Base-by-base conservation (phyloP, 176 grass and related monocot genomes). In the Oropetium thomaeum region DNA sequence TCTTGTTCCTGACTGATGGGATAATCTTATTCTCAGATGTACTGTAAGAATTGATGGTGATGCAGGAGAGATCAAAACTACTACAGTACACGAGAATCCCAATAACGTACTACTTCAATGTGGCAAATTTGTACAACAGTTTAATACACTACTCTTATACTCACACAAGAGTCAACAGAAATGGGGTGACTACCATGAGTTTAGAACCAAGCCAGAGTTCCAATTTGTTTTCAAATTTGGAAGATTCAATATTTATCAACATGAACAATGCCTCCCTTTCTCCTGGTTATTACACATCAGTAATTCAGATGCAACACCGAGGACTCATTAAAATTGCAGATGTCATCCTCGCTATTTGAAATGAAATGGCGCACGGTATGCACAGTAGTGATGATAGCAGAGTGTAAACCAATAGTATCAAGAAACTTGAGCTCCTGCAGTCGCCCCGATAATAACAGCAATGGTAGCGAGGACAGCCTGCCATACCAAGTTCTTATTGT, bases 61-160 rank as follows among this genome's bases (percentile, higher is more conserved):
- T 5, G 42, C 77, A 97, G 90, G 93, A 93, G 71, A 40, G 82
- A 97, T 90, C 83, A 85, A 5, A 90, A 86, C 44, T 93, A 97
- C n/a, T n/a, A n/a, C n/a, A n/a, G n/a, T n/a, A n/a, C 82, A 86
- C 37, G 72, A 88, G 93, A 37, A 93, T 97, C 65, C 90, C 87
- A 13, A 69, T 93, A 40, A 86, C 93, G 4, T 97, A 90, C 81
- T 97, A 38, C 30, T 44, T 44, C 16, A 14, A 44, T 16, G 40
- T 42, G 8, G 40, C 4, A 42, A 42, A 7, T 42, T 2, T 44
- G 42, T 16, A 44, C 42, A 44, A 16, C 42, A 44, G 13, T 44
- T 16, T 44, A 16, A 44, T 16, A 44, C 42, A 44, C 13, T 44
- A 44, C 42, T 44, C 6, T 42, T 38, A n/a, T n/a, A n/a, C n/a